Evolutionary conservation across 1,284 basidiomycete species (phyloP).

Genomic region (Pholiota adiposa): DNA sequence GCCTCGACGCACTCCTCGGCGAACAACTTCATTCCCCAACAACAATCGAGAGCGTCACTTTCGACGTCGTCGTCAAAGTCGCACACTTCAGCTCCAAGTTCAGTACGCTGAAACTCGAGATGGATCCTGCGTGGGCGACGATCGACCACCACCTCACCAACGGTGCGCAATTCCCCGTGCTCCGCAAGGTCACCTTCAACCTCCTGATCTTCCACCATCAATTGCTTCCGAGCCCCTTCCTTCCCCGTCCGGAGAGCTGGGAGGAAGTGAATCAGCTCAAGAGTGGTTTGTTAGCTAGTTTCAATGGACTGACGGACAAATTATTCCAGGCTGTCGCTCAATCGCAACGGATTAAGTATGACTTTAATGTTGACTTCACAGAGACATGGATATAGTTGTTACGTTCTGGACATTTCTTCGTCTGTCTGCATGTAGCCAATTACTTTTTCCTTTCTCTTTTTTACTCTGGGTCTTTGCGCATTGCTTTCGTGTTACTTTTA

Average conservation of each 20-base stretch:
- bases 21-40: slow-evolving; percentile 4
- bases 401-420: background rate
- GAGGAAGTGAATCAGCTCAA: slow-evolving; percentile 7
- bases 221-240: slow-evolving; percentile 1
- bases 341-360: slow-evolving; percentile 9
- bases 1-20: slow-evolving; percentile 3
- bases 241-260: slow-evolving; percentile 6
- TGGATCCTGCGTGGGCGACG: slow-evolving; percentile 9
- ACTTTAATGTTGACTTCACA: slow-evolving; percentile 8
- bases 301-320: background rate
- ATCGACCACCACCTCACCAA: slow-evolving; percentile 9
- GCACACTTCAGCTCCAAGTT: slow-evolving; percentile 8
- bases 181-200: slow-evolving; percentile 1
- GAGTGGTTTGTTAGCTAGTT: background rate
- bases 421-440: background rate
- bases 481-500: background rate
- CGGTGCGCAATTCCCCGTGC: slow-evolving; percentile 2
- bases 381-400: slow-evolving; percentile 1
- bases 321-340: slow-evolving; percentile 8
- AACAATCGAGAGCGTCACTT: slow-evolving; percentile 4
- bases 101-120: slow-evolving; percentile 3
- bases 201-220: slow-evolving; percentile 6
- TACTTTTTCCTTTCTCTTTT: background rate
- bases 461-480: background rate
- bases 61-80: slow-evolving; percentile 6